Evolutionary conservation across 495 filamentous ascomycete genomes (phyloP).

Genomic region (Ramalina intermedia): DNA sequence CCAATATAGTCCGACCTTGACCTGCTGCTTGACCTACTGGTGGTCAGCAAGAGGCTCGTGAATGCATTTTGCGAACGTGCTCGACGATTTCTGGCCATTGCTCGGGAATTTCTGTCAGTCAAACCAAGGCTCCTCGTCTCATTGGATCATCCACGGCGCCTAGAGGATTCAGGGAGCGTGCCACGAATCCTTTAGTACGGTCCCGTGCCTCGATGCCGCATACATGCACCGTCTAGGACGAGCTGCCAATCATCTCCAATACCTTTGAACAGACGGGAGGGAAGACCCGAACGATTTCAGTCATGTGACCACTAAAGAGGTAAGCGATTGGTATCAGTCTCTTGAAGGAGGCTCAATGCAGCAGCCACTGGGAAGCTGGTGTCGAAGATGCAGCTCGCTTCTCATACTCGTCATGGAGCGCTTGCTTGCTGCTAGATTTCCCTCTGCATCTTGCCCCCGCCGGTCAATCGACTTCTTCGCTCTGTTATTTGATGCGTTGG

Average conservation of each 20-base stretch:
- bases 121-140: neutral
- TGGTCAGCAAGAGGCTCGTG: neutral
- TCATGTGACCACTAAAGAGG: constrained; percentile 16
- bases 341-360: neutral
- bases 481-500: constrained; percentile 10
- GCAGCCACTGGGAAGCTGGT: too few relatives aligned
- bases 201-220: constrained; percentile 5
- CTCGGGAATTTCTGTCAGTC: too few relatives aligned
- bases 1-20: too few relatives aligned
- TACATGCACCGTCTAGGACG: neutral
- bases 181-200: neutral
- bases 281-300: constrained; percentile 12
- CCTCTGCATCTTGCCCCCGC: neutral
- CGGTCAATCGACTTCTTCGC: neutral
- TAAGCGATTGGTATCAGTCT: constrained; percentile 4
- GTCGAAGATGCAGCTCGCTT: neutral
- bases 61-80: neutral
- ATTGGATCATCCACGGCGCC: neutral
- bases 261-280: constrained; percentile 11
- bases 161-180: neutral
- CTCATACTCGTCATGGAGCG: constrained; percentile 1
- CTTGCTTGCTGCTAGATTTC: neutral
- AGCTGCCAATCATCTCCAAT: constrained; percentile 1
- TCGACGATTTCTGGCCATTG: too few relatives aligned
- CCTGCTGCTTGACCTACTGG: neutral